Evolutionary conservation across 805 yeast genomes (phyloP).

Genomic region (Teunomyces atbi): DNA sequence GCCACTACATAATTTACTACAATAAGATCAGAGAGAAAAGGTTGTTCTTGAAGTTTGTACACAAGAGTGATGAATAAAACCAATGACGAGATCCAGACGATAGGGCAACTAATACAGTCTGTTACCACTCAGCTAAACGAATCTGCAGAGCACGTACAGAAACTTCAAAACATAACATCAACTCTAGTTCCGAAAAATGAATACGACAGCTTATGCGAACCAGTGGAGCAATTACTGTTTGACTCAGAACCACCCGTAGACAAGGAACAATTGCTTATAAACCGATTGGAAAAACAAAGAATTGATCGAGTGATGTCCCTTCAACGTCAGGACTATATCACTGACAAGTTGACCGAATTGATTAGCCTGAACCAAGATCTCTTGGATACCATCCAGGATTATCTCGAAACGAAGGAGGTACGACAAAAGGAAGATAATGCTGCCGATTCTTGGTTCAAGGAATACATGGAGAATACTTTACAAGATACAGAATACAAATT

Average conservation of each 20-base stretch:
- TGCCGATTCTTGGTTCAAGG: conserved; percentile 10
- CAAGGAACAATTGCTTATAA: conserved; percentile 13
- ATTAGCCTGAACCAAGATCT: conserved; percentile 34
- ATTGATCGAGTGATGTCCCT: conserved; percentile 34
- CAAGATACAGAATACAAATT: conserved; percentile 14
- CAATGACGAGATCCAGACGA: conserved; percentile 19
- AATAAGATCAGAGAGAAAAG: neutral
- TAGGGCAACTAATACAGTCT: conserved; percentile 16
- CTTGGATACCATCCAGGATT: conserved; percentile 31
- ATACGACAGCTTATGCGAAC: conserved; percentile 9
- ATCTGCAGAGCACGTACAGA: conserved; percentile 18
- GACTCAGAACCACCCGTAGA: conserved; percentile 4
- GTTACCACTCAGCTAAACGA: conserved; percentile 17
- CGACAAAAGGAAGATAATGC: conserved; percentile 14
- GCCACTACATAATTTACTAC: neutral
- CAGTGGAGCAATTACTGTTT: conserved; percentile 6
- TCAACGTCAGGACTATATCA: conserved; percentile 36
- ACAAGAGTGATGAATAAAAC: conserved; percentile 15
- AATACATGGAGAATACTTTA: conserved; percentile 11
- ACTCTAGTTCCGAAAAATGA: conserved; percentile 18
- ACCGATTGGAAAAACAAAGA: conserved; percentile 27
- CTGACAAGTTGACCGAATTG: conserved; percentile 31
- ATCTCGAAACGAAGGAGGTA: conserved; percentile 22
- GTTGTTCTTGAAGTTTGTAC: neutral
- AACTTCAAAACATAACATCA: conserved; percentile 17